A percentile compares a stretch with the other conserved stretches of the same genome.
Evolutionary conservation across 345 rosid species (phyloP).

Genomic region (Chamaenerion angustifolium): DNA sequence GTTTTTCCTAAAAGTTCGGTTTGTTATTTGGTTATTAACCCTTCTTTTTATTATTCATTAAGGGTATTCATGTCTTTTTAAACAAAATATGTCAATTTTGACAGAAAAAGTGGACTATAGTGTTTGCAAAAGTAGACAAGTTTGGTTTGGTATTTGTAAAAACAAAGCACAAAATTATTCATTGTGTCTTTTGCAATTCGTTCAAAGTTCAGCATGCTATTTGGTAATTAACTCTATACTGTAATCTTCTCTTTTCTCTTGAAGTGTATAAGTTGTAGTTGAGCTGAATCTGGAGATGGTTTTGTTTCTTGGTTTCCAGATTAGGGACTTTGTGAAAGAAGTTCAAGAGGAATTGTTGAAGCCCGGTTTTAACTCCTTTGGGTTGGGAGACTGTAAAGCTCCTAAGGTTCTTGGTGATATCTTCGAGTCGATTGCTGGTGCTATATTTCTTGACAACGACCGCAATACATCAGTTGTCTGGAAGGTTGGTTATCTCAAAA

Average conservation of each 20-base stretch:
- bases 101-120: too few species aligned
- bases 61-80: too few species aligned
- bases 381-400: slow-evolving; percentile 96
- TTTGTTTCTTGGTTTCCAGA: slow-evolving; percentile 29
- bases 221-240: too few species aligned
- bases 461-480: slow-evolving; percentile 71
- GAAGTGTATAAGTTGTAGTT: background rate
- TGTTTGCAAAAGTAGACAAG: too few species aligned
- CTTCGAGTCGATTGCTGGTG: slow-evolving; percentile 93
- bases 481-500: slow-evolving; percentile 40
- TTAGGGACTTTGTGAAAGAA: slow-evolving; percentile 87
- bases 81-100: too few species aligned
- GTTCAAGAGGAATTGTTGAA: slow-evolving; percentile 60
- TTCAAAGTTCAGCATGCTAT: too few species aligned
- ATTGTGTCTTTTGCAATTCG: too few species aligned
- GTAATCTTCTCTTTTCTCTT: background rate
- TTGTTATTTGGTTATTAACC: too few species aligned
- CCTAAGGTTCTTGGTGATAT: slow-evolving; percentile 99
- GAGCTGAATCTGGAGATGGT: background rate
- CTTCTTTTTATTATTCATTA: too few species aligned
- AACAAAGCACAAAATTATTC: too few species aligned
- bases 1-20: too few species aligned
- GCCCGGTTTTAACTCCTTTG: slow-evolving; percentile 95
- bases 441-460: slow-evolving; percentile 82
- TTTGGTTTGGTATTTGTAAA: too few species aligned